Conservation (phyloP, 805 yeast genomes). For the Myxozyma kluyveri region DNA sequence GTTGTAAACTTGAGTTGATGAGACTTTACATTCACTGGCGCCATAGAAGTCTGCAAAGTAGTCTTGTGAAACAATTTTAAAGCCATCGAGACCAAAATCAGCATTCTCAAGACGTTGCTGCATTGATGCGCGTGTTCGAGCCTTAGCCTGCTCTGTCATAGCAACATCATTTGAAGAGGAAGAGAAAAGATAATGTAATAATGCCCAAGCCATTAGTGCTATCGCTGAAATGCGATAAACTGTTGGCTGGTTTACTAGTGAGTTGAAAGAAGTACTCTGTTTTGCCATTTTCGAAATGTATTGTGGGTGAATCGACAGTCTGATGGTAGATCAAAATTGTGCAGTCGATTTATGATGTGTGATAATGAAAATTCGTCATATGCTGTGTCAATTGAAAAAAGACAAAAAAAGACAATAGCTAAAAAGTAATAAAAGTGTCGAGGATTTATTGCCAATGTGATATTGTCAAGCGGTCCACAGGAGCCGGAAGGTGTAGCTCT, state of each 20-base stretch:
- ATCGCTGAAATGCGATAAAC: slow-evolving; percentile 26
- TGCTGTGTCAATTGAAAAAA: too few species aligned
- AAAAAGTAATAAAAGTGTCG: too few species aligned
- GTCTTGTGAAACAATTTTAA: slow-evolving; percentile 14
- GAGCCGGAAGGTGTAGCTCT: too few species aligned
- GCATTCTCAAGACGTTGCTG: slow-evolving; percentile 22
- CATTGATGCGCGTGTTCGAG: slow-evolving; percentile 19
- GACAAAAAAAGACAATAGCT: too few species aligned
- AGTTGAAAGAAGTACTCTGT: slow-evolving; percentile 8
- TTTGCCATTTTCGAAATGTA: slow-evolving; percentile 20
- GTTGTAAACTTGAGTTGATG: slow-evolving; percentile 22
- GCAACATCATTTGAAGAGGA: slow-evolving; percentile 1
- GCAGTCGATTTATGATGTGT: too few species aligned
- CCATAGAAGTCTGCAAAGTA: slow-evolving; percentile 27
- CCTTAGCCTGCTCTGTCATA: slow-evolving; percentile 25
- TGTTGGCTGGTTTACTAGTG: slow-evolving; percentile 20
- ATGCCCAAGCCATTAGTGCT: slow-evolving; percentile 18
- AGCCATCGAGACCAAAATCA: slow-evolving; percentile 22
- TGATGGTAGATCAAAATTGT: too few species aligned
- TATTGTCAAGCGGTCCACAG: too few species aligned
- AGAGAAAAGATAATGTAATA: slow-evolving; percentile 17
- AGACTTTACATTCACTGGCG: slow-evolving; percentile 25
- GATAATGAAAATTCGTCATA: too few species aligned
- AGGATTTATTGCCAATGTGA: too few species aligned
- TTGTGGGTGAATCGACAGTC: too few species aligned